A percentile compares a stretch with the other conserved stretches of the same genome.
Conservation (phyloP, 2,329 filamentous ascomycete genomes). For the Arthrobotrys entomopaga region DNA sequence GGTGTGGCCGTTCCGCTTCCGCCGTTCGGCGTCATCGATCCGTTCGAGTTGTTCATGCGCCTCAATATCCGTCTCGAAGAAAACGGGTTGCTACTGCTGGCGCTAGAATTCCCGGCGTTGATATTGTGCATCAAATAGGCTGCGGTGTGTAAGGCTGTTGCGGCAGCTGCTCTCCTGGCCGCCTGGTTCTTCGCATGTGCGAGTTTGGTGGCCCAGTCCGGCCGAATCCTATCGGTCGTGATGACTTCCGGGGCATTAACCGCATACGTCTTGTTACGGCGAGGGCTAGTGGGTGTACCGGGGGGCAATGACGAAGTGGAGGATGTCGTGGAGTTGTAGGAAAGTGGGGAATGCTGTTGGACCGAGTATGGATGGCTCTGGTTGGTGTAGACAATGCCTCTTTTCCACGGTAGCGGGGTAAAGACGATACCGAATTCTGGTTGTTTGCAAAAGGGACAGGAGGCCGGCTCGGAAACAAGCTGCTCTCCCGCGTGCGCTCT, state of each 20-base stretch:
- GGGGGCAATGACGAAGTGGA: slow-evolving; percentile 61
- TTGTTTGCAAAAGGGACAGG: slow-evolving; percentile 94
- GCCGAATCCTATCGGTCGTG: slow-evolving; percentile 89
- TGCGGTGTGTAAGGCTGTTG: slow-evolving; percentile 91
- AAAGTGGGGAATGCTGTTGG: slow-evolving; percentile 65
- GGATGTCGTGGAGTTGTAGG: slow-evolving; percentile 65
- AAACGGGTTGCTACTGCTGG: slow-evolving; percentile 46
- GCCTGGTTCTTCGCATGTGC: slow-evolving; percentile 85
- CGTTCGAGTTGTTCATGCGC: slow-evolving; percentile 45
- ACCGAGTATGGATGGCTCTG: slow-evolving; percentile 82
- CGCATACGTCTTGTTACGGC: slow-evolving; percentile 76
- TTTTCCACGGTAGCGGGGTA: slow-evolving; percentile 84
- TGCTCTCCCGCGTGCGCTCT: slow-evolving; percentile 65
- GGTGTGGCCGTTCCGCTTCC: slow-evolving; percentile 46
- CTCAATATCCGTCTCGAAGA: slow-evolving; percentile 49
- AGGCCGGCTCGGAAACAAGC: slow-evolving; percentile 88
- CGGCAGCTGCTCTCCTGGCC: slow-evolving; percentile 85
- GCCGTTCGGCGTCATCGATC: slow-evolving; percentile 50
- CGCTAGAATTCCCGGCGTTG: slow-evolving; percentile 2
- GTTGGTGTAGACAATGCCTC: slow-evolving; percentile 83
- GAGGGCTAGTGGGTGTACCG: slow-evolving; percentile 57
- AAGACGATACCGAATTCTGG: slow-evolving; percentile 98
- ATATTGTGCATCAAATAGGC: slow-evolving; percentile 79
- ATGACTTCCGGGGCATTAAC: slow-evolving; percentile 86
- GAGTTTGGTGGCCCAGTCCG: slow-evolving; percentile 93